These are phyloP conservation scores for Perilla frutescens DNA, from an alignment of 257 asterid genomes.

Conservation along the genomic window DNA sequence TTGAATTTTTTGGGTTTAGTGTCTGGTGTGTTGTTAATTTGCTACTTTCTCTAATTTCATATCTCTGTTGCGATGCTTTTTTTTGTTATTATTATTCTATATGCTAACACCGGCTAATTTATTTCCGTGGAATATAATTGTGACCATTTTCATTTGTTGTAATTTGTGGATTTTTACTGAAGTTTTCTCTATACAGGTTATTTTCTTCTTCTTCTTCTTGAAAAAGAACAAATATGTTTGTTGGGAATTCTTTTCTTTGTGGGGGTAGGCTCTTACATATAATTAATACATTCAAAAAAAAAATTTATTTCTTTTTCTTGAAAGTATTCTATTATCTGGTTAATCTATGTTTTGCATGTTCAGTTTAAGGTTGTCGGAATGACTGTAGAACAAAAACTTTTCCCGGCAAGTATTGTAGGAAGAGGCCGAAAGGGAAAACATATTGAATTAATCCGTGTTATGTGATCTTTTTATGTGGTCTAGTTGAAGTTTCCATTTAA, in stretches of 20 bases:
- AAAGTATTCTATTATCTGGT: not conserved
- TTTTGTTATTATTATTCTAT: not conserved
- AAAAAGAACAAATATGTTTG: not conserved
- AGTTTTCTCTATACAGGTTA: not conserved
- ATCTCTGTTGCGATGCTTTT: not conserved
- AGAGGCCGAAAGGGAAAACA: not conserved
- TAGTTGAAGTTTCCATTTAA: not conserved
- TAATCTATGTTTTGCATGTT: not conserved
- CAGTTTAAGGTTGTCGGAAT: not conserved
- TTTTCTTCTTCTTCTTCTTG: not conserved
- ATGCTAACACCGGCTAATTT: constrained; percentile 11
- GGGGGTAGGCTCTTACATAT: not conserved
- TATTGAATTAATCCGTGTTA: not conserved
- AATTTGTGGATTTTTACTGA: constrained; percentile 11
- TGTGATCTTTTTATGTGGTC: not conserved
- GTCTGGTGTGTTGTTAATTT: not conserved
- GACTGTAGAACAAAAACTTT: not conserved
- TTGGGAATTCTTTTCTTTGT: not conserved
- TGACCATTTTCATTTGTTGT: not conserved
- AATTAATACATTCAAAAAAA: not conserved
- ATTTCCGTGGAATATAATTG: not conserved
- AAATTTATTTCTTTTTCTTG: not conserved
- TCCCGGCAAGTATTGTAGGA: not conserved
- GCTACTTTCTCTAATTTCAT: constrained; percentile 11
- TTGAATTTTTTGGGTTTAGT: not conserved